These are phyloP conservation scores for Andrographis paniculata DNA, from an alignment of 305 asterid genomes.

Conservation along the genomic window DNA sequence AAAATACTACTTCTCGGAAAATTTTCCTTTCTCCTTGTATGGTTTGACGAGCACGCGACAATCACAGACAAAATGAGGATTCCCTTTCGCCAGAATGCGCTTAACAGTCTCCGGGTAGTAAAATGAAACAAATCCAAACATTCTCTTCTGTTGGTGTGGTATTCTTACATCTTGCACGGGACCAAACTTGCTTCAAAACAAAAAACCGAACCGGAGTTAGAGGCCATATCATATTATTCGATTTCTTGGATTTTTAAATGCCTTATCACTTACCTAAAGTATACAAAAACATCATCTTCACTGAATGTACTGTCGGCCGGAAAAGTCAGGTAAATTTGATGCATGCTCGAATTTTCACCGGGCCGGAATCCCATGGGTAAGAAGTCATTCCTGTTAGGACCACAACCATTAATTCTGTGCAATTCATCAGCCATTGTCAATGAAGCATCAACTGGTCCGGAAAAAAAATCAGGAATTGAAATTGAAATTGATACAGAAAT, in stretches of 20 bases:
- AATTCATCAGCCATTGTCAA: slow-evolving; percentile 36
- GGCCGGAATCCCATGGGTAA: slow-evolving; percentile 42
- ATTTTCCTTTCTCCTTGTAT: slow-evolving; percentile 82
- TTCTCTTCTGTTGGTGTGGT: slow-evolving; percentile 75
- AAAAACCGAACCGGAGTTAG: slow-evolving; percentile 11
- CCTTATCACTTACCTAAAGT: slow-evolving; percentile 44
- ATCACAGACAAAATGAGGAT: slow-evolving; percentile 76
- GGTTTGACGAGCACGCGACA: slow-evolving; percentile 88
- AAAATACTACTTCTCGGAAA: slow-evolving; percentile 41
- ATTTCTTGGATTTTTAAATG: background rate
- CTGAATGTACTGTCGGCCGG: too few relatives aligned
- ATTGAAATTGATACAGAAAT: slow-evolving; percentile 7
- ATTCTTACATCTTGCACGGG: slow-evolving; percentile 89
- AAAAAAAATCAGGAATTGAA: slow-evolving; percentile 18
- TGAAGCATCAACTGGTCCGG: slow-evolving; percentile 34
- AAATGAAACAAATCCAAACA: slow-evolving; percentile 89
- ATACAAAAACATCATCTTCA: slow-evolving; percentile 76
- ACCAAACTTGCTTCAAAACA: slow-evolving; percentile 55
- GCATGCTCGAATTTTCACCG: slow-evolving; percentile 40
- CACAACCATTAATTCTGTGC: slow-evolving; percentile 35
- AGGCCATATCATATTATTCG: background rate
- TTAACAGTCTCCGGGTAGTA: slow-evolving; percentile 71
- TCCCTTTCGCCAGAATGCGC: slow-evolving; percentile 69
- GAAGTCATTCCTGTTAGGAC: slow-evolving; percentile 48
- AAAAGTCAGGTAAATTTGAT: too few relatives aligned